These are phyloP conservation scores for Zygnema cylindricum DNA, from an alignment of 139 green algal species.

Conservation along the genomic window DNA sequence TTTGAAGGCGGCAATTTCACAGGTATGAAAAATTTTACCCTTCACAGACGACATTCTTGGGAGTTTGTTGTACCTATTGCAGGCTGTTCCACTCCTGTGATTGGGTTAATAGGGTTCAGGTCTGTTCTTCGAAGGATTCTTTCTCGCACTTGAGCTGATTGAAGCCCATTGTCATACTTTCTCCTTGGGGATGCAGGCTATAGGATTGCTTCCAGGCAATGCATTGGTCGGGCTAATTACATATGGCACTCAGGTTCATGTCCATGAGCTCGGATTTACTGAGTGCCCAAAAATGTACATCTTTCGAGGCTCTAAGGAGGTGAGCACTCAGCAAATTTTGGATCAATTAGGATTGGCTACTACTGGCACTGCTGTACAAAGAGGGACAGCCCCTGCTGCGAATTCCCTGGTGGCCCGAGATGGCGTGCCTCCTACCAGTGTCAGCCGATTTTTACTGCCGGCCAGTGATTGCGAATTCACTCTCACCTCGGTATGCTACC, in stretches of 20 bases:
- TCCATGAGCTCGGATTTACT: conserved; percentile 94
- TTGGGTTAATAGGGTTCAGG: too few species aligned
- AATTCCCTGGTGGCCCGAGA: conserved; percentile 2
- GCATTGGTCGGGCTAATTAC: conserved; percentile 87
- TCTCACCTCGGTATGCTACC: conserved; percentile 66
- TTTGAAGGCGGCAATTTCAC: conserved; percentile 72
- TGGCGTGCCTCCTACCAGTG: conserved; percentile 32
- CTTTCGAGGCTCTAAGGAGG: conserved; percentile 92
- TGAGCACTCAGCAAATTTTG: conserved; percentile 72
- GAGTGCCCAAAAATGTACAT: conserved; percentile 91
- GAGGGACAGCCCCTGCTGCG: neutral
- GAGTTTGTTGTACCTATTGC: too few species aligned
- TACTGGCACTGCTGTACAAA: neutral
- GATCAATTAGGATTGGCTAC: conserved; percentile 81
- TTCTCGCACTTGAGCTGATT: too few species aligned
- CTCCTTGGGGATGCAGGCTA: conserved; percentile 33
- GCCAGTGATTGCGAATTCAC: conserved; percentile 91
- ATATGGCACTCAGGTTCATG: conserved; percentile 90
- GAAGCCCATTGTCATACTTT: too few species aligned
- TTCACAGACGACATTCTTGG: too few species aligned
- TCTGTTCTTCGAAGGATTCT: too few species aligned
- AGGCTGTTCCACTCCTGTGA: too few species aligned
- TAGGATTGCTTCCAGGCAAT: conserved; percentile 67
- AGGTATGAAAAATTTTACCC: conserved; percentile 70
- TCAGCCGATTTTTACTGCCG: conserved; percentile 80